Evolutionary conservation across 1,284 basidiomycete genomes (phyloP).

Genomic region (Microbotryum scabiosae): DNA sequence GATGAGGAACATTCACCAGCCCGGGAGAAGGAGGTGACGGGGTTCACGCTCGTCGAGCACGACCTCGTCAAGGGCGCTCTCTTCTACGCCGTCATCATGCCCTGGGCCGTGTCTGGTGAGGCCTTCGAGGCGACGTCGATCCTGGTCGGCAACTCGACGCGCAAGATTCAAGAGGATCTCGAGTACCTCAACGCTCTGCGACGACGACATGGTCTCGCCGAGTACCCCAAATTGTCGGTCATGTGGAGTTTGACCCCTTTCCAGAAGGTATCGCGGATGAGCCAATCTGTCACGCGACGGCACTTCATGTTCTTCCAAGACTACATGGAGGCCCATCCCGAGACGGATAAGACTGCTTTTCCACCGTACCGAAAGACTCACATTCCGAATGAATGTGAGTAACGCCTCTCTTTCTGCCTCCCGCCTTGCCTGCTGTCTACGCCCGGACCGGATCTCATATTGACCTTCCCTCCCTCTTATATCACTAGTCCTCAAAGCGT

Average conservation of each 20-base stretch:
- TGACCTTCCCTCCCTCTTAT: neutral
- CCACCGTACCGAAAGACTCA: constrained; percentile 13
- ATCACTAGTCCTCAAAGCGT: constrained; percentile 10
- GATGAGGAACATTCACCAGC: no score
- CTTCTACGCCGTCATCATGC: constrained; percentile 17
- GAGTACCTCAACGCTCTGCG: constrained; percentile 7
- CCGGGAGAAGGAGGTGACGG: constrained; percentile 10
- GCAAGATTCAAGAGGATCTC: constrained; percentile 4
- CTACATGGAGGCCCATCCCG: constrained; percentile 5
- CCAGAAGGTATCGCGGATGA: constrained; percentile 16
- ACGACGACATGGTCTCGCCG: neutral
- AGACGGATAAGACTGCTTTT: constrained; percentile 8
- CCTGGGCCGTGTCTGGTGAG: constrained; percentile 17
- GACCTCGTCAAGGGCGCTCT: constrained; percentile 10
- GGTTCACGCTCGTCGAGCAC: constrained; percentile 20
- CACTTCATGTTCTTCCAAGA: constrained; percentile 11
- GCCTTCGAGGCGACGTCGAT: constrained; percentile 17
- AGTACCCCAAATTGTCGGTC: constrained; percentile 9
- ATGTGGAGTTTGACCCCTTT: constrained; percentile 21
- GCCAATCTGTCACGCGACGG: constrained; percentile 10
- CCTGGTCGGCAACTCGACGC: constrained; percentile 10
- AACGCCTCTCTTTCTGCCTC: no score
- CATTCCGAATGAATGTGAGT: constrained; percentile 13
- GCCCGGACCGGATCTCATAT: neutral
- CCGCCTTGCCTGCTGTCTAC: neutral